Percentiles rank a stretch among this genome's conserved stretches.
phyloP scores from a whole-genome alignment of 1,284 basidiomycete species.

The Tilletia walkeri region DNA sequence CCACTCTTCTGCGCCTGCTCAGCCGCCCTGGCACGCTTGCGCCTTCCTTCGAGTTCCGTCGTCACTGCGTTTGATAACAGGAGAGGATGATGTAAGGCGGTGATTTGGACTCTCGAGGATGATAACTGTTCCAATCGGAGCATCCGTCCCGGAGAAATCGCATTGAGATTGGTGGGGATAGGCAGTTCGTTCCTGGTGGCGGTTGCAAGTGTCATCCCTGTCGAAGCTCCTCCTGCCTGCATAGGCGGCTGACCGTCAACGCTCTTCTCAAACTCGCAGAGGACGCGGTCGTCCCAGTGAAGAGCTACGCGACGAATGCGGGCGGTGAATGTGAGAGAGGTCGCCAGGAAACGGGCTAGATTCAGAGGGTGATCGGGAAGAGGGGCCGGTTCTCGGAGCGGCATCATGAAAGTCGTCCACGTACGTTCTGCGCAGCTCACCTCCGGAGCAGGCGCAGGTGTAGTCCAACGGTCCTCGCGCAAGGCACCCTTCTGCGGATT shows the following conservation, averaged over 20 bases:
- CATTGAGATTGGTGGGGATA: conserved; percentile 62
- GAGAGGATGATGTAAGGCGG: conserved; percentile 59
- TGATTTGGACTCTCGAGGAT: conserved; percentile 73
- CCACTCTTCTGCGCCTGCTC: conserved; percentile 58
- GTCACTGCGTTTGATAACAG: neutral
- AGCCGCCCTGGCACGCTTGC: conserved; percentile 6
- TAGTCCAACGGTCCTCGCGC: neutral
- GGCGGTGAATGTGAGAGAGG: conserved; percentile 91
- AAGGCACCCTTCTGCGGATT: conserved; percentile 10
- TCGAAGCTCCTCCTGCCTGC: neutral
- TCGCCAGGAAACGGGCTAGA: conserved; percentile 83
- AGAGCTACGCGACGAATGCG: conserved; percentile 69
- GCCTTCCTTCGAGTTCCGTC: neutral
- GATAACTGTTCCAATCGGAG: conserved; percentile 72
- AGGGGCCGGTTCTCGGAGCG: conserved; percentile 75
- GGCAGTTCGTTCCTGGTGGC: conserved; percentile 52
- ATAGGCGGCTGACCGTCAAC: conserved; percentile 32
- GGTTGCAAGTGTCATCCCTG: neutral
- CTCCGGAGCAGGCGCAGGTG: conserved; percentile 12
- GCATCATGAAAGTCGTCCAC: conserved; percentile 92
- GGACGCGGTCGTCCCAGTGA: conserved; percentile 67
- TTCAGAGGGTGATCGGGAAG: conserved; percentile 79
- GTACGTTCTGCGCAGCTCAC: conserved; percentile 43
- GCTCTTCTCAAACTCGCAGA: conserved; percentile 73
- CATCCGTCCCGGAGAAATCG: conserved; percentile 59